Percentiles rank a stretch among this genome's conserved stretches.
These are phyloP conservation scores for Aspergillus calidoustus DNA, from an alignment of 2,329 filamentous ascomycete species.

Conservation along the genomic window DNA sequence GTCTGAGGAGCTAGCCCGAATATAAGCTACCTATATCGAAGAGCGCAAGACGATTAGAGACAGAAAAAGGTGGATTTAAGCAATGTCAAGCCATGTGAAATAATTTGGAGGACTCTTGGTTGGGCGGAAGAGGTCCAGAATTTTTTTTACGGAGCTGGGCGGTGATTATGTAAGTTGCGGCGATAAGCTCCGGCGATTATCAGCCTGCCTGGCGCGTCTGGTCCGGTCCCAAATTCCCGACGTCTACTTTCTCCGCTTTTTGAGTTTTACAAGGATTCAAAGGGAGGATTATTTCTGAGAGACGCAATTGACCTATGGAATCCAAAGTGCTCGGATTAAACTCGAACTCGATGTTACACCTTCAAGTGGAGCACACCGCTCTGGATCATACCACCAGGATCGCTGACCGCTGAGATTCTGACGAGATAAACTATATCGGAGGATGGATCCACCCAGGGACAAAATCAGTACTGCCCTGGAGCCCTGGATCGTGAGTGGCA, in stretches of 20 bases:
- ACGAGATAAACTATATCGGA: not conserved
- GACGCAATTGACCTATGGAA: no score
- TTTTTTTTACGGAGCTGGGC: conserved; percentile 9
- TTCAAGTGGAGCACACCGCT: not conserved
- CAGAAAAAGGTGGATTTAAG: not conserved
- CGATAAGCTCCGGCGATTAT: not conserved
- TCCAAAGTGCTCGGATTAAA: not conserved
- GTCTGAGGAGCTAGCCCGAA: not conserved
- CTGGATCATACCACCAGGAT: not conserved
- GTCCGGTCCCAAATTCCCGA: not conserved
- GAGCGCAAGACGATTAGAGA: not conserved
- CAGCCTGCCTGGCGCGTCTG: no score
- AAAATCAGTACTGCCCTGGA: no score
- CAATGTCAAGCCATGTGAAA: conserved; percentile 13
- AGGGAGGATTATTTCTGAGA: not conserved
- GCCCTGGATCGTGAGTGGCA: no score
- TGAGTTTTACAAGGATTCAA: not conserved
- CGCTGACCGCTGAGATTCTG: not conserved
- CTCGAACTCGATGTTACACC: not conserved
- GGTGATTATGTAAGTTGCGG: conserved; percentile 16
- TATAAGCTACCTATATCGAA: not conserved
- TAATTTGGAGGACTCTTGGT: conserved; percentile 1
- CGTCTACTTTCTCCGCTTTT: not conserved
- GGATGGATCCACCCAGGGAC: no score
- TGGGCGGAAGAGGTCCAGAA: conserved; percentile 13